phyloP scores from a whole-genome alignment of 192 early-diverging fungal genomes.

The Podila clonocystis region DNA sequence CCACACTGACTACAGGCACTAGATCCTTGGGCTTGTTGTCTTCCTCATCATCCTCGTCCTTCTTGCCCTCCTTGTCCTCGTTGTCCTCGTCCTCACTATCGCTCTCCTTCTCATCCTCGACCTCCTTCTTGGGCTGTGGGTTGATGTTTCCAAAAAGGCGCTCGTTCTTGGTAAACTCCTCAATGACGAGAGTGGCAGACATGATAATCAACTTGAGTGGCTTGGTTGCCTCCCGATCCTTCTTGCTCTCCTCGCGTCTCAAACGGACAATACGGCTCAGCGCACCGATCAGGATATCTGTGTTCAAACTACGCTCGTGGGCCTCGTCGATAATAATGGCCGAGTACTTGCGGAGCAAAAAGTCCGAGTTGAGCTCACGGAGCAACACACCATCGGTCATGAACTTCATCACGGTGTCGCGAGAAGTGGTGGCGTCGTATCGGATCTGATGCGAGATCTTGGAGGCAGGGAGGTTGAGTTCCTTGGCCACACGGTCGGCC shows the following conservation, averaged over 20 bases:
- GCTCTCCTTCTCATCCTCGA: conserved; percentile 4
- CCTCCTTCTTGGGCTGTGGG: conserved; percentile 10
- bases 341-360: conserved; percentile 93
- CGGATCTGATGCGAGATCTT: conserved; percentile 89
- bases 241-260: conserved; percentile 70
- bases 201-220: conserved; percentile 98
- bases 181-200: conserved; percentile 97
- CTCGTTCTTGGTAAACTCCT: conserved; percentile 92
- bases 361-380: conserved; percentile 88
- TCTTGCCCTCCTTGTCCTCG: not conserved
- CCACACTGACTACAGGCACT: conserved; percentile 46
- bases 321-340: conserved; percentile 99
- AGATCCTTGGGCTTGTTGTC: conserved; percentile 32
- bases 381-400: conserved; percentile 99
- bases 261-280: conserved; percentile 89
- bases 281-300: conserved; percentile 98
- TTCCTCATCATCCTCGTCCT: conserved; percentile 5
- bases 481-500: conserved; percentile 93
- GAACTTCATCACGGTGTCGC: conserved; percentile 92
- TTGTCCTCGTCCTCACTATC: conserved; percentile 5
- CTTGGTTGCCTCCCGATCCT: conserved; percentile 56
- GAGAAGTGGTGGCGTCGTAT: conserved; percentile 85
- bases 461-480: conserved; percentile 79
- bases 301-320: conserved; percentile 97
- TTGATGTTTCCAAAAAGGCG: conserved; percentile 58